Conservation (phyloP, 305 asterid genomes). For the Coffea humblotiana region DNA sequence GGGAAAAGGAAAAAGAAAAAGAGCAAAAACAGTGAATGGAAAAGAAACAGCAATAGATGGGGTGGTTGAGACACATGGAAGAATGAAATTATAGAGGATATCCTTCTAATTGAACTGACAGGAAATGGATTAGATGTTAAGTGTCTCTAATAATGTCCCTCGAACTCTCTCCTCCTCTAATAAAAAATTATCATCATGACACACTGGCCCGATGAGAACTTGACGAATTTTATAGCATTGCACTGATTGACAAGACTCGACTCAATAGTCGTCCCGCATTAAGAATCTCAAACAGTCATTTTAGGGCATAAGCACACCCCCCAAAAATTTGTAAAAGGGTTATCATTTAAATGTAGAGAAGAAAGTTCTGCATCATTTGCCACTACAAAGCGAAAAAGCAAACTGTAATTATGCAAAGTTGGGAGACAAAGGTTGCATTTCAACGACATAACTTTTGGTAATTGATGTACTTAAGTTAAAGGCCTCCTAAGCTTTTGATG, state of each 20-base stretch:
- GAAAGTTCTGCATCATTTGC: slow-evolving; percentile 48
- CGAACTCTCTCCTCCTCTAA: slow-evolving; percentile 12
- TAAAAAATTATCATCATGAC: slow-evolving; percentile 26
- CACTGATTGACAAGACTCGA: slow-evolving; percentile 54
- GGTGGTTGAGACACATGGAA: slow-evolving; percentile 26
- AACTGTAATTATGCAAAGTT: slow-evolving; percentile 43
- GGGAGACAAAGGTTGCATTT: slow-evolving; percentile 31
- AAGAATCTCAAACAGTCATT: slow-evolving; percentile 29
- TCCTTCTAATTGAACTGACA: slow-evolving; percentile 29
- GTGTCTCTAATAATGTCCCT: slow-evolving; percentile 19
- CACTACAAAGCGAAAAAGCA: slow-evolving; percentile 48
- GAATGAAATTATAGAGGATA: slow-evolving; percentile 20
- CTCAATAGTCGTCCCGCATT: slow-evolving; percentile 24
- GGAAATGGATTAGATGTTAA: slow-evolving; percentile 43
- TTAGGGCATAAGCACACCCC: slow-evolving; percentile 29
- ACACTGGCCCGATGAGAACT: slow-evolving; percentile 22
- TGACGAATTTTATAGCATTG: slow-evolving; percentile 32
- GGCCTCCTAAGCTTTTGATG: slow-evolving; percentile 15
- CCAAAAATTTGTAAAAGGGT: slow-evolving; percentile 21
- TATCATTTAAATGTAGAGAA: slow-evolving; percentile 45
- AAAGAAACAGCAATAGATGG: slow-evolving; percentile 14
- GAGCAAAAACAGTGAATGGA: neutral
- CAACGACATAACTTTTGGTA: slow-evolving; percentile 58
- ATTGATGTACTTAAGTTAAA: slow-evolving; percentile 39
- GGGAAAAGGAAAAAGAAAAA: neutral